Percentiles rank a stretch among this genome's conserved stretches.
These are phyloP conservation scores for Nitzschia inconspicua DNA, from an alignment of 108 stramenopile species.

Conservation along the genomic window DNA sequence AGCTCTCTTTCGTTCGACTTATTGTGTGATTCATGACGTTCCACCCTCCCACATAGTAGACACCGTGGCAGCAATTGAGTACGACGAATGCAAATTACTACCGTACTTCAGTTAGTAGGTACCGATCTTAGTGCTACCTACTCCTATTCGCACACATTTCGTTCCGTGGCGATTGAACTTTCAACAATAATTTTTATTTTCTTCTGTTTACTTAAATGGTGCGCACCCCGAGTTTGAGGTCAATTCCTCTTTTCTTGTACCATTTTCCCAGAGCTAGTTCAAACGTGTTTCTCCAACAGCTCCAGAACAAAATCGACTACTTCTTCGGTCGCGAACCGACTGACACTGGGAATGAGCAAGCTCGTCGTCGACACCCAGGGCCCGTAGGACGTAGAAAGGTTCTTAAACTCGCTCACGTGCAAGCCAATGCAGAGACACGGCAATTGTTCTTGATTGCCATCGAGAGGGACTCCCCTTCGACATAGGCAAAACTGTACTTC, in stretches of 20 bases:
- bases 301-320: constrained; percentile 97
- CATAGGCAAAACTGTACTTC: constrained; percentile 98
- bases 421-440: constrained; percentile 94
- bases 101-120: too few relatives aligned
- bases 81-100: too few relatives aligned
- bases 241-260: constrained; percentile 98
- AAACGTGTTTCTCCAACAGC: constrained; percentile 94
- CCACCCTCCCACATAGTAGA: too few relatives aligned
- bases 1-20: too few relatives aligned
- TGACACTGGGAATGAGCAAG: constrained; percentile 96
- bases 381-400: constrained; percentile 97
- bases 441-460: constrained; percentile 99
- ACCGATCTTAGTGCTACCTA: too few relatives aligned
- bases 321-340: constrained; percentile 94
- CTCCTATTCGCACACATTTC: too few relatives aligned
- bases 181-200: too few relatives aligned
- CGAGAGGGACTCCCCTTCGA: constrained; percentile 96
- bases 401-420: constrained; percentile 97
- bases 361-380: constrained; percentile 98
- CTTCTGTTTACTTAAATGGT: too few relatives aligned
- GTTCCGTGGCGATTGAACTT: too few relatives aligned
- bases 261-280: constrained; percentile 99
- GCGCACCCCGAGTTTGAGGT: constrained; percentile 96
- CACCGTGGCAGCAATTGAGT: too few relatives aligned
- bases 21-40: too few relatives aligned